These are phyloP conservation scores for Plasmodium gallinaceum DNA, from an alignment of 169 alveolate species.

Conservation along the genomic window DNA sequence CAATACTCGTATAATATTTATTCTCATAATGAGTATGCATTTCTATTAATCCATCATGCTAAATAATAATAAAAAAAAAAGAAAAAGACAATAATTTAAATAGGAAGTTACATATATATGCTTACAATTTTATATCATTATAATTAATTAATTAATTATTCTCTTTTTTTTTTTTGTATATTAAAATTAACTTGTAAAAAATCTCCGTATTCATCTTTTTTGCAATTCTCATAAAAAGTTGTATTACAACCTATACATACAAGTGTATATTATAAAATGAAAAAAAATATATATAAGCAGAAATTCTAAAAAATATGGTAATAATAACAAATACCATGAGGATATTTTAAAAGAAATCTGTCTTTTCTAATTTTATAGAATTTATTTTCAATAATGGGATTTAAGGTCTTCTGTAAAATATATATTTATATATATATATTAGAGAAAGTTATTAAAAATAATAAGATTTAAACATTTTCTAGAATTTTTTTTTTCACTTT, in stretches of 20 bases:
- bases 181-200: conserved; percentile 23
- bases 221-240: conserved; percentile 57
- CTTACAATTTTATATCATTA: not conserved
- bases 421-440: conserved; percentile 1
- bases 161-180: not conserved
- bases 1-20: conserved; percentile 32
- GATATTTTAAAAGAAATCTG: conserved; percentile 60
- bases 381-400: conserved; percentile 50
- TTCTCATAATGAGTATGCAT: conserved; percentile 68
- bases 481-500: conserved; percentile 20
- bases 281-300: not conserved
- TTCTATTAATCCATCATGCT: conserved; percentile 69
- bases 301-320: not conserved
- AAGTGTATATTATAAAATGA: not conserved
- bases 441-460: not conserved
- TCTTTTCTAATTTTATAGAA: conserved; percentile 49
- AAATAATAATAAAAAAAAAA: not conserved
- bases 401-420: conserved; percentile 17
- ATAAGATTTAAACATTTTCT: not conserved
- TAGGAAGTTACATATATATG: not conserved
- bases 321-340: conserved; percentile 29
- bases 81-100: not conserved
- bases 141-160: not conserved
- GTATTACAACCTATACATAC: conserved; percentile 35
- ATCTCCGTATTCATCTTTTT: conserved; percentile 57